Conservation (phyloP, 208 protist species). For the Leishmania aethiopica region DNA sequence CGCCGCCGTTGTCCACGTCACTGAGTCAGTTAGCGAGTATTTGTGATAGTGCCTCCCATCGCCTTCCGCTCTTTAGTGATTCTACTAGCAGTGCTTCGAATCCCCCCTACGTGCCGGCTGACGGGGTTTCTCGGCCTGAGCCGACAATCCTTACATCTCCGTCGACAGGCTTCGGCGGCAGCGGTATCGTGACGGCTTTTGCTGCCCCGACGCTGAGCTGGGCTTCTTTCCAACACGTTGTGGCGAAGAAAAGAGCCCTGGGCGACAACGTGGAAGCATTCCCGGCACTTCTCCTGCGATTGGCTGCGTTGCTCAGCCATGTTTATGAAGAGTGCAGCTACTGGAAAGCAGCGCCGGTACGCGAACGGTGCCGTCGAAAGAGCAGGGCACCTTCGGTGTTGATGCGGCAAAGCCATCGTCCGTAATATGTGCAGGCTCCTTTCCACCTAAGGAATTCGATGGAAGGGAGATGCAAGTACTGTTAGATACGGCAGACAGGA, state of each 20-base stretch:
- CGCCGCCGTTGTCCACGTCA: neutral
- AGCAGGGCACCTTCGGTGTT: neutral
- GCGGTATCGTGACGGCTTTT: neutral
- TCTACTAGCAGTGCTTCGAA: neutral
- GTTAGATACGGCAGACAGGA: slow-evolving; percentile 5
- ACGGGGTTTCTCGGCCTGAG: neutral
- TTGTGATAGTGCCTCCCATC: neutral
- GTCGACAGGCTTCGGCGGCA: neutral
- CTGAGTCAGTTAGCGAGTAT: neutral
- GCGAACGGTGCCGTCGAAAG: neutral
- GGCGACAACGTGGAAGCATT: slow-evolving; percentile 28
- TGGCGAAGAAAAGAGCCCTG: slow-evolving; percentile 31
- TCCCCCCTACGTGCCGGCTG: neutral
- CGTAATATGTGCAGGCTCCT: neutral
- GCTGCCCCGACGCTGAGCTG: neutral
- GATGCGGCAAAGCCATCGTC: neutral
- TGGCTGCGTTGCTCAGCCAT: slow-evolving; percentile 33
- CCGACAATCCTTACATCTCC: neutral
- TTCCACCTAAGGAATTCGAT: neutral
- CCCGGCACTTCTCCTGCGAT: slow-evolving; percentile 27
- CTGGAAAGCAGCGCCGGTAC: neutral
- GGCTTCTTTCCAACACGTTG: neutral
- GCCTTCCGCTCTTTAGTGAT: neutral
- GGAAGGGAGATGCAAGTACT: neutral
- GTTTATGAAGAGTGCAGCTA: slow-evolving; percentile 23